These are phyloP conservation scores for Silene uniflora DNA, from an alignment of 148 eudicot species.

Conservation along the genomic window DNA sequence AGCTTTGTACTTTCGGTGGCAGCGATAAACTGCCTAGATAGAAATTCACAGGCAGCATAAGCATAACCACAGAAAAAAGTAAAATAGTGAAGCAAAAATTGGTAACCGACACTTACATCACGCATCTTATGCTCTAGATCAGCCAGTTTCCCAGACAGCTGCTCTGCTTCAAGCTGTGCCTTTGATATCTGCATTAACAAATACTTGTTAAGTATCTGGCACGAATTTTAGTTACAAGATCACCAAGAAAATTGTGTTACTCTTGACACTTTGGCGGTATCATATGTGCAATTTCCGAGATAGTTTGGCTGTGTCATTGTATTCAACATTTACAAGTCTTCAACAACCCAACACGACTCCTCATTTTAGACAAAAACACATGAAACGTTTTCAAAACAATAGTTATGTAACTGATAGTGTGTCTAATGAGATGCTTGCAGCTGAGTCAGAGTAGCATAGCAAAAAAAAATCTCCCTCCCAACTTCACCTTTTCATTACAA, in stretches of 20 bases:
- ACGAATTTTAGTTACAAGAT: background rate
- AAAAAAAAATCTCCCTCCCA: background rate
- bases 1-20: background rate
- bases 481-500: slow-evolving; percentile 34
- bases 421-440: no score
- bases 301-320: background rate
- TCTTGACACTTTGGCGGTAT: background rate
- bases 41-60: background rate
- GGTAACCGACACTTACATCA: slow-evolving; percentile 37
- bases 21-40: background rate
- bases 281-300: background rate
- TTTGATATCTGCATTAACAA: slow-evolving; percentile 35
- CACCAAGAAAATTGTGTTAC: background rate
- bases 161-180: slow-evolving; percentile 45
- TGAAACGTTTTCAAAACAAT: background rate
- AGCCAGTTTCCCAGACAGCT: slow-evolving; percentile 35
- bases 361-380: background rate
- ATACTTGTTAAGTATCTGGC: background rate
- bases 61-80: background rate
- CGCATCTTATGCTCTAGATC: slow-evolving; percentile 53
- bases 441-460: no score
- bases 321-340: background rate
- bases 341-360: background rate
- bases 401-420: background rate
- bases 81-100: background rate